These are phyloP conservation scores for Xerocomellus chrysenteron DNA, from an alignment of 768 basidiomycete species.

Conservation along the genomic window DNA sequence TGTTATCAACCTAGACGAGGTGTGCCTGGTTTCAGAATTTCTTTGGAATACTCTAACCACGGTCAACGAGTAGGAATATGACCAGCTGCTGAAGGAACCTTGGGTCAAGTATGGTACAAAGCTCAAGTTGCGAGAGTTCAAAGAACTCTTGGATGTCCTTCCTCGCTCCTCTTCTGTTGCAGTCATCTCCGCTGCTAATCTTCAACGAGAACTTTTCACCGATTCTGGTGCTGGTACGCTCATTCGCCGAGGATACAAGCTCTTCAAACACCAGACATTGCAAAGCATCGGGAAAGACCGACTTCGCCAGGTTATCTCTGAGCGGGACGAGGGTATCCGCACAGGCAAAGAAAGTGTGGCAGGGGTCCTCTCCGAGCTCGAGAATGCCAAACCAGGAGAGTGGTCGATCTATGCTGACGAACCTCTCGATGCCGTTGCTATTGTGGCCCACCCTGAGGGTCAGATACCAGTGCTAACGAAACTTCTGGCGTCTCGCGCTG, in stretches of 20 bases:
- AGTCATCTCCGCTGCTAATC: slow-evolving; percentile 87
- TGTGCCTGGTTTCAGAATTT: slow-evolving; percentile 24
- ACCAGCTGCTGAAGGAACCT: slow-evolving; percentile 92
- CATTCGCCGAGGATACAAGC: slow-evolving; percentile 96
- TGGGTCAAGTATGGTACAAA: slow-evolving; percentile 99
- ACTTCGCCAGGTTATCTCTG: slow-evolving; percentile 91
- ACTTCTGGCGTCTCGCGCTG: slow-evolving; percentile 82
- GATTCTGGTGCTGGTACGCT: slow-evolving; percentile 97
- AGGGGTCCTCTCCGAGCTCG: slow-evolving; percentile 60
- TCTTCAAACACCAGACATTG: slow-evolving; percentile 84
- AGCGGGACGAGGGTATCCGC: slow-evolving; percentile 91
- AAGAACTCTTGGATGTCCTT: slow-evolving; percentile 96
- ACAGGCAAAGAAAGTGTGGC: slow-evolving; percentile 83
- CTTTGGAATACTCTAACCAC: not conserved
- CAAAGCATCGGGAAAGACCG: slow-evolving; percentile 89
- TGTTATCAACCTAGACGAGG: slow-evolving; percentile 97
- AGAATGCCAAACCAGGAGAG: slow-evolving; percentile 74
- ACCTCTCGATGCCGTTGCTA: slow-evolving; percentile 90
- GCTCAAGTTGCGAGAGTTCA: slow-evolving; percentile 98
- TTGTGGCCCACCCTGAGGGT: slow-evolving; percentile 88
- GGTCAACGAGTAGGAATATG: slow-evolving; percentile 70
- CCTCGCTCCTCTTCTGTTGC: slow-evolving; percentile 98
- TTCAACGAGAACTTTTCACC: slow-evolving; percentile 98
- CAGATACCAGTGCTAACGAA: slow-evolving; percentile 92
- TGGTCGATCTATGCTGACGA: slow-evolving; percentile 99